Conservation (phyloP, 75 land plant species). For the Chamaecyparis obtusa region DNA sequence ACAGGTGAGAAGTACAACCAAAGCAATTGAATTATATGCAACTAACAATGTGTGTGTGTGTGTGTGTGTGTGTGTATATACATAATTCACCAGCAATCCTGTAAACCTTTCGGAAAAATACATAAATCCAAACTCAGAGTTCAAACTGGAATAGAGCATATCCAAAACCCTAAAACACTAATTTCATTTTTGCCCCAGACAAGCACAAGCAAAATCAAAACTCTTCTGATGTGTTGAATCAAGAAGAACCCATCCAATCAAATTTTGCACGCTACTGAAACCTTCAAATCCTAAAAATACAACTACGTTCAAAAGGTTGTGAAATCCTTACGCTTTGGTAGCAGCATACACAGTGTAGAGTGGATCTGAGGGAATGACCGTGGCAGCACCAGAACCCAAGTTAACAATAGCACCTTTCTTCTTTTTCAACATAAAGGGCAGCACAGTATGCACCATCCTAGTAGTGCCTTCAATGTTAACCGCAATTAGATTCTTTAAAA, state of each 20-base stretch:
- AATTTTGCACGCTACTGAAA: neutral
- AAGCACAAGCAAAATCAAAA: neutral
- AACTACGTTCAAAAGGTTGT: constrained; percentile 1
- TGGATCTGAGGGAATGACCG: constrained; percentile 83
- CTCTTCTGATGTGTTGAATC: neutral
- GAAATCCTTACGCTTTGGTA: constrained; percentile 75
- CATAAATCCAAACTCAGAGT: neutral
- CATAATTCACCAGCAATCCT: neutral
- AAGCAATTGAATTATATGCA: neutral
- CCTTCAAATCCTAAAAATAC: neutral
- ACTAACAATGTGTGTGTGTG: neutral
- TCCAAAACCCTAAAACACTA: neutral
- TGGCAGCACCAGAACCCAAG: constrained; percentile 86
- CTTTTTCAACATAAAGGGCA: constrained; percentile 57
- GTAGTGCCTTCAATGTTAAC: constrained; percentile 57
- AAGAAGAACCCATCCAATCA: neutral
- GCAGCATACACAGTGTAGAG: constrained; percentile 89
- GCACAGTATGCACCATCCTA: constrained; percentile 39
- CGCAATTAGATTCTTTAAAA: constrained; percentile 33
- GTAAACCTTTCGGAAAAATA: neutral
- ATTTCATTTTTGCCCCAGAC: neutral
- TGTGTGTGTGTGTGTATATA: no score
- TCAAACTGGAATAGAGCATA: neutral
- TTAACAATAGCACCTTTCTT: constrained; percentile 87
- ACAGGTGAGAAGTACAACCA: neutral